These are phyloP conservation scores for Salvia miltiorrhiza DNA, from an alignment of 257 asterid species.

Conservation along the genomic window DNA sequence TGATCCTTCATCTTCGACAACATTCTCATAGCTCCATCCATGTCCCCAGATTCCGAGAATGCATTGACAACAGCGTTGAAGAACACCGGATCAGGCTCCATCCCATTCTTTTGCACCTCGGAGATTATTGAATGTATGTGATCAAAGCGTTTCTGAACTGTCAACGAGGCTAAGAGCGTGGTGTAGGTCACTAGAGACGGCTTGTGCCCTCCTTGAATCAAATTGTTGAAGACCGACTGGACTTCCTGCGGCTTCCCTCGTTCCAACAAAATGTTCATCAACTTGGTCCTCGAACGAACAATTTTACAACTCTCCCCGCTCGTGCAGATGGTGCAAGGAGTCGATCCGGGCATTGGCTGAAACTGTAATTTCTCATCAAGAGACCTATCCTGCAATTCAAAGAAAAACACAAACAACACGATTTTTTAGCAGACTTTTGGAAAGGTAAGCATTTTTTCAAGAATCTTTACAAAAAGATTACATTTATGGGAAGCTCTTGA, in stretches of 20 bases:
- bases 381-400: constrained; percentile 36
- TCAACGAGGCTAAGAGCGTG: constrained; percentile 60
- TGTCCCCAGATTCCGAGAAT: constrained; percentile 67
- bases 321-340: constrained; percentile 46
- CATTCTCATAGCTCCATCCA: constrained; percentile 63
- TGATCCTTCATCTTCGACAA: constrained; percentile 53
- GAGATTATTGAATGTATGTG: constrained; percentile 46
- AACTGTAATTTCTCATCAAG: constrained; percentile 35
- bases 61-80: constrained; percentile 70
- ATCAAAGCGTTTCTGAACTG: constrained; percentile 53
- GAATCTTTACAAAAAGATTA: background rate
- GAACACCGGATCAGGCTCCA: constrained; percentile 60
- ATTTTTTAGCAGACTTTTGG: background rate
- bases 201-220: constrained; percentile 59
- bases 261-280: constrained; percentile 59
- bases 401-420: background rate
- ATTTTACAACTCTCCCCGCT: constrained; percentile 44
- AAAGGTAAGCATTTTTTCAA: background rate
- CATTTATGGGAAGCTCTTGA: constrained; percentile 24
- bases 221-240: constrained; percentile 40
- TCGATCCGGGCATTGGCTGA: constrained; percentile 36
- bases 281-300: constrained; percentile 52
- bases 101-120: constrained; percentile 40
- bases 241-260: constrained; percentile 51
- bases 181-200: constrained; percentile 78